These are phyloP conservation scores for Hygrocybe punicea DNA, from an alignment of 768 basidiomycete genomes.

Conservation along the genomic window DNA sequence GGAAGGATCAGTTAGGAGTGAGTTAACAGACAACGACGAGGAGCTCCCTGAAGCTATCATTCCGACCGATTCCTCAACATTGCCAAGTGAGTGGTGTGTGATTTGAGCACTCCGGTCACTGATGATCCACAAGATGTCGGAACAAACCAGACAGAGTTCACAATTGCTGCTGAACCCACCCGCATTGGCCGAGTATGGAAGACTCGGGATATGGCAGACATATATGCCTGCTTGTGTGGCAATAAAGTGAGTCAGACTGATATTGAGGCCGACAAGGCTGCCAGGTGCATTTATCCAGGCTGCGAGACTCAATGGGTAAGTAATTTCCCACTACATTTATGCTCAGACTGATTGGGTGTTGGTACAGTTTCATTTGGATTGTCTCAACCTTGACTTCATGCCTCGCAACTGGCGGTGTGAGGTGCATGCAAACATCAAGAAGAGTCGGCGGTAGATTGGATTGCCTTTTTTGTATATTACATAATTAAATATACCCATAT, in stretches of 20 bases:
- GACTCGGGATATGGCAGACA: not conserved
- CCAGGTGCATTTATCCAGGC: not conserved
- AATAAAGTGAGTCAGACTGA: not conserved
- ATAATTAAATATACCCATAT: not conserved
- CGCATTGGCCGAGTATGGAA: not conserved
- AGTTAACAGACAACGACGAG: not conserved
- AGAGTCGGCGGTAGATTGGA: not conserved
- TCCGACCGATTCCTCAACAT: not conserved
- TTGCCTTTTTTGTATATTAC: not conserved
- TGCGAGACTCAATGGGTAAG: not conserved
- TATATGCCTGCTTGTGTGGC: not conserved
- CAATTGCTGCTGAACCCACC: not conserved
- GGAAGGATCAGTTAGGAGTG: slow-evolving; percentile 5
- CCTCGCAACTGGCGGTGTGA: not conserved
- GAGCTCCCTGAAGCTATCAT: not conserved
- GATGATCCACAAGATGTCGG: not conserved
- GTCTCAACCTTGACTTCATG: not conserved
- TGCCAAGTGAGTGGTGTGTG: not conserved
- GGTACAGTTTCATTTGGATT: not conserved
- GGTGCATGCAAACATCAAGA: not conserved
- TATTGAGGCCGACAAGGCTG: not conserved
- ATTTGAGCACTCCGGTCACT: not conserved
- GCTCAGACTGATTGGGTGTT: not conserved
- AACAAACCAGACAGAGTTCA: not conserved
- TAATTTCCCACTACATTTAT: not conserved